Evolutionary conservation across 768 basidiomycete species (phyloP), one percentile per base, ranked within the genome.

Genomic region (Trametes coccinea): DNA sequence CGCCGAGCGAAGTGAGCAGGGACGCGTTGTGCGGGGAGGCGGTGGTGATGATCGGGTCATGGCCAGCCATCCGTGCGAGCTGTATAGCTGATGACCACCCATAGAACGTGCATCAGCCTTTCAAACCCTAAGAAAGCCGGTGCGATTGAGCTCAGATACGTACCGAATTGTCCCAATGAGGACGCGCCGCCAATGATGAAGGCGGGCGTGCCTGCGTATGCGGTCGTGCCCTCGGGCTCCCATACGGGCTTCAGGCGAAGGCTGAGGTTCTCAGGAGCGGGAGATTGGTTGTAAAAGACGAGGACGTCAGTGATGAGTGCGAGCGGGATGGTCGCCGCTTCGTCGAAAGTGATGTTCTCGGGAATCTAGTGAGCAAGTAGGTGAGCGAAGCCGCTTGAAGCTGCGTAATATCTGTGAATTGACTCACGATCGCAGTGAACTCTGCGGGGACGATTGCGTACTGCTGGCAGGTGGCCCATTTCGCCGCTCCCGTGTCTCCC

Each of bases 251-350:
- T 47, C 5, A 61, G 49, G 31, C 22, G 43, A 27, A 47, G 48
- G 58, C 34, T 33, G 47, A 33, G 33, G 43, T 22, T 33, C 31
- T 22, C 43, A 7, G 41, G 48, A 30, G 50, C 41, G n/a, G 34
- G 37, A 40, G 27, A 49, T 11, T 58, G 46, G 31, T 61, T 58
- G 67, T 72, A 77, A 13, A 76, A 63, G 2, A 68, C 76, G 9
- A 66, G 34, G 1, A 72, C 67, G 2, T 71, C 72, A n/a, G 75
- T 75, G 5, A 66, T 70, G 14, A 74, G 62, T 0, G 63, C 71
- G 10, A 74, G 65, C 5, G 76, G 75, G 7, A 77, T 59, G 1
- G 74, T 64, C 2, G 72, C 60, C 0, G 73, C 77, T 34, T 72
- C 39, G 7, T 75, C 74, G 51, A 74, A 70, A 0, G 70, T 63